Evolutionary conservation across 2,329 filamentous ascomycete species (phyloP).

Genomic region (Fusarium sp.): DNA sequence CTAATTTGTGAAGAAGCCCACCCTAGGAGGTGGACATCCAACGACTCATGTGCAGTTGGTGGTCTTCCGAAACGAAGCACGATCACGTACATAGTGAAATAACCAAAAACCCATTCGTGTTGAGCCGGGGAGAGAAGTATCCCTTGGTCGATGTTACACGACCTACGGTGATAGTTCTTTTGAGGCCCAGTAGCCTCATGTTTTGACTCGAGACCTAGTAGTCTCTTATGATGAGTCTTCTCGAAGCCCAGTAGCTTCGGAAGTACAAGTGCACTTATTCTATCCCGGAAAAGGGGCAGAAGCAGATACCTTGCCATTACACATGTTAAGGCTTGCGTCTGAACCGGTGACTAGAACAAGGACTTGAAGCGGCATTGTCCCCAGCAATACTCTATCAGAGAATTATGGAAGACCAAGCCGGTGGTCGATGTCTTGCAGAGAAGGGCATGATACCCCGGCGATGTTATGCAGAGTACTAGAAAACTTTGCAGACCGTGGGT

Average conservation of each 20-base stretch:
- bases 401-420: background rate
- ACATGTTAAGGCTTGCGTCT: background rate
- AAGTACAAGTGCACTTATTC: slow-evolving; percentile 18
- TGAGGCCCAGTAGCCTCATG: slow-evolving; percentile 24
- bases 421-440: slow-evolving; percentile 10
- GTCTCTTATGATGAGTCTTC: slow-evolving; percentile 26
- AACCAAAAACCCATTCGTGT: slow-evolving; percentile 28
- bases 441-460: background rate
- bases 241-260: slow-evolving; percentile 33
- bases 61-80: slow-evolving; percentile 34
- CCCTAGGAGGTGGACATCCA: slow-evolving; percentile 36
- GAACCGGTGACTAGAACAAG: slow-evolving; percentile 9
- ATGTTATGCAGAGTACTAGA: background rate
- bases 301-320: background rate
- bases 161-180: background rate
- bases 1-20: slow-evolving; percentile 21
- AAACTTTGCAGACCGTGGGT: background rate
- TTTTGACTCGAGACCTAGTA: slow-evolving; percentile 18
- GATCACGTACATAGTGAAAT: slow-evolving; percentile 25
- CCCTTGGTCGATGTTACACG: slow-evolving; percentile 28
- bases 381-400: background rate
- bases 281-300: slow-evolving; percentile 6
- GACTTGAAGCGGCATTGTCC: slow-evolving; percentile 6
- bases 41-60: slow-evolving; percentile 35
- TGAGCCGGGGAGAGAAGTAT: slow-evolving; percentile 13